These are phyloP conservation scores for Elaeis guineensis DNA, from an alignment of 176 grass and related monocot species.

Conservation along the genomic window DNA sequence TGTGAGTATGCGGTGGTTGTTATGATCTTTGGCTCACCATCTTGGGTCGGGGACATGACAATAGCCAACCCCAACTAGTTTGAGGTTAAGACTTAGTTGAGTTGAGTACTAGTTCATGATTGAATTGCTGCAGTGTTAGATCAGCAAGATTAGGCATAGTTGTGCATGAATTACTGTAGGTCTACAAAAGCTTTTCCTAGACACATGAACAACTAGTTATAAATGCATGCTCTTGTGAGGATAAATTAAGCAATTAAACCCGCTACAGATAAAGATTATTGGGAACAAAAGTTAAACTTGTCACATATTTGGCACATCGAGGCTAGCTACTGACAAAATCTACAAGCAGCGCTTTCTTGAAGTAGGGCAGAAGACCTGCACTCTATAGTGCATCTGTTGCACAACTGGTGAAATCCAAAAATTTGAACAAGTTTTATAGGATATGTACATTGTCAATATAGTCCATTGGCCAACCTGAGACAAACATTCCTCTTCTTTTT, in stretches of 20 bases:
- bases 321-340: conserved; percentile 90
- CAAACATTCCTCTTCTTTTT: conserved; percentile 96
- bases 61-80: too few species aligned
- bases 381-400: too few species aligned
- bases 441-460: conserved; percentile 84
- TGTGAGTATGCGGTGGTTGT: too few species aligned
- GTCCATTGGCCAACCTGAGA: conserved; percentile 99
- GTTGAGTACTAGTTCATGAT: conserved; percentile 63
- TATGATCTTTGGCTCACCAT: too few species aligned
- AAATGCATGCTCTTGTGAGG: too few species aligned
- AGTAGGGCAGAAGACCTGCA: not conserved
- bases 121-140: conserved; percentile 59
- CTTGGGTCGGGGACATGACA: too few species aligned
- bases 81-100: too few species aligned
- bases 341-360: conserved; percentile 85
- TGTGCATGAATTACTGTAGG: too few species aligned
- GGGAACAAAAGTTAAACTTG: conserved; percentile 40
- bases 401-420: too few species aligned
- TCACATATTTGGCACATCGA: conserved; percentile 93
- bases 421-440: not conserved
- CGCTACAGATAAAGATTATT: not conserved
- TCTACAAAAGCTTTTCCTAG: too few species aligned
- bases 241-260: not conserved
- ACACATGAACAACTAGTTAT: too few species aligned
- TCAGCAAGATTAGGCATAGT: not conserved